Conservation (phyloP, 176 grass and related monocot species). For the Triticum dicoccoides region DNA sequence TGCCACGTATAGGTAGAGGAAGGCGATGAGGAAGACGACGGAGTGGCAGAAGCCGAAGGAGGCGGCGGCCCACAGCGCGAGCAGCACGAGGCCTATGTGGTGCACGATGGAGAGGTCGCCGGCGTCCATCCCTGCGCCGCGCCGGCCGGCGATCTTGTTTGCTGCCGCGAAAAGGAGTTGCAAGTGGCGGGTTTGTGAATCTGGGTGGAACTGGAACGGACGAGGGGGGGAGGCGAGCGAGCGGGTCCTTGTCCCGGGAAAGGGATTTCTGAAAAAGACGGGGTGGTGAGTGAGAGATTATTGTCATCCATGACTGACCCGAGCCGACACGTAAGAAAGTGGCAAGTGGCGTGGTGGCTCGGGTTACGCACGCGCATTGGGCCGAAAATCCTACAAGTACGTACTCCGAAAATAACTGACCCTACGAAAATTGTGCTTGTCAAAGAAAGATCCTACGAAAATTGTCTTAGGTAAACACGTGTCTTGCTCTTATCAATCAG, state of each 20-base stretch:
- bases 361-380: too few species aligned
- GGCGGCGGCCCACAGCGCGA: constrained; percentile 60
- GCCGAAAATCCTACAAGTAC: too few species aligned
- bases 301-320: not conserved
- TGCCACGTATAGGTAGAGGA: constrained; percentile 90
- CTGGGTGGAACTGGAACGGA: constrained; percentile 9
- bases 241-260: not conserved
- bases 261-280: not conserved
- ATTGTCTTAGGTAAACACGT: too few species aligned
- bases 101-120: constrained; percentile 68
- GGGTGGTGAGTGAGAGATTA: not conserved
- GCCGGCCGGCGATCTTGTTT: constrained; percentile 4
- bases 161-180: constrained; percentile 15
- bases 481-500: too few species aligned
- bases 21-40: constrained; percentile 70
- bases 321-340: not conserved
- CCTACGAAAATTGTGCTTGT: too few species aligned
- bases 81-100: constrained; percentile 70
- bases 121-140: constrained; percentile 40
- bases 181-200: constrained; percentile 18
- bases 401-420: too few species aligned
- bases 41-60: constrained; percentile 48
- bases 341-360: not conserved
- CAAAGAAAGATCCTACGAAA: too few species aligned
- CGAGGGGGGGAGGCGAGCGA: not conserved